phyloP scores from a whole-genome alignment of 2,329 filamentous ascomycete species.

The Colletotrichum sansevieriae region DNA sequence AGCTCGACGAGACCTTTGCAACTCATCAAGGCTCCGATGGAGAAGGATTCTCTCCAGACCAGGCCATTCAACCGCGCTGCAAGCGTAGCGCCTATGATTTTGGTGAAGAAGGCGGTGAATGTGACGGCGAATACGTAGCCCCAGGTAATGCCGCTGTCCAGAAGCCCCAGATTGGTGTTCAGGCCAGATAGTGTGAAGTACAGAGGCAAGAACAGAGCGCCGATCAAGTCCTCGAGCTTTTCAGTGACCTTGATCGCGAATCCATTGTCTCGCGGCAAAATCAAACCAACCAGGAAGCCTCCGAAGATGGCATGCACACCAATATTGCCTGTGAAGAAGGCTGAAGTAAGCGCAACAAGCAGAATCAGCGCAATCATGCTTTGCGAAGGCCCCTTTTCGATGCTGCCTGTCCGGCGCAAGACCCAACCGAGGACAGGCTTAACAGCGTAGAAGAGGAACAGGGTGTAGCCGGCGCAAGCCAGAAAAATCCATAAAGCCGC shows the following conservation, averaged over 20 bases:
- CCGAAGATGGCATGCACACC: slow-evolving; percentile 96
- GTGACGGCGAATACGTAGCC: slow-evolving; percentile 89
- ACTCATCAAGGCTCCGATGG: slow-evolving; percentile 93
- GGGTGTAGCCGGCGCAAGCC: slow-evolving; percentile 77
- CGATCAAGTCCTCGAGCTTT: slow-evolving; percentile 93
- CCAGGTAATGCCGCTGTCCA: slow-evolving; percentile 87
- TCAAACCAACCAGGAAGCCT: slow-evolving; percentile 88
- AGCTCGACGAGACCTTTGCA: slow-evolving; percentile 96
- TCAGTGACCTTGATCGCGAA: slow-evolving; percentile 93
- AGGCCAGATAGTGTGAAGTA: slow-evolving; percentile 95
- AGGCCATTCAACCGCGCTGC: slow-evolving; percentile 82
- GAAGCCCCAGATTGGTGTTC: slow-evolving; percentile 86
- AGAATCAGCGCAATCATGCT: slow-evolving; percentile 86
- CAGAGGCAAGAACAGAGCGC: slow-evolving; percentile 85
- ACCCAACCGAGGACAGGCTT: slow-evolving; percentile 82
- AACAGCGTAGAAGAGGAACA: slow-evolving; percentile 81
- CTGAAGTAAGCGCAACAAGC: slow-evolving; percentile 80
- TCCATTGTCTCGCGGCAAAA: slow-evolving; percentile 89
- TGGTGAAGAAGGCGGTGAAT: slow-evolving; percentile 83
- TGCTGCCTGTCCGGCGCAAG: slow-evolving; percentile 78
- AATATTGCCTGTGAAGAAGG: slow-evolving; percentile 91
- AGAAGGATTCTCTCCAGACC: slow-evolving; percentile 90
- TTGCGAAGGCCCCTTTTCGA: slow-evolving; percentile 91
- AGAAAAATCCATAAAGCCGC: slow-evolving; percentile 89
- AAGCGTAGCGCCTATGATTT: slow-evolving; percentile 84